Evolutionary conservation across 2,329 filamentous ascomycete genomes (phyloP).

Genomic region (Berkeleyomyces rouxiae): DNA sequence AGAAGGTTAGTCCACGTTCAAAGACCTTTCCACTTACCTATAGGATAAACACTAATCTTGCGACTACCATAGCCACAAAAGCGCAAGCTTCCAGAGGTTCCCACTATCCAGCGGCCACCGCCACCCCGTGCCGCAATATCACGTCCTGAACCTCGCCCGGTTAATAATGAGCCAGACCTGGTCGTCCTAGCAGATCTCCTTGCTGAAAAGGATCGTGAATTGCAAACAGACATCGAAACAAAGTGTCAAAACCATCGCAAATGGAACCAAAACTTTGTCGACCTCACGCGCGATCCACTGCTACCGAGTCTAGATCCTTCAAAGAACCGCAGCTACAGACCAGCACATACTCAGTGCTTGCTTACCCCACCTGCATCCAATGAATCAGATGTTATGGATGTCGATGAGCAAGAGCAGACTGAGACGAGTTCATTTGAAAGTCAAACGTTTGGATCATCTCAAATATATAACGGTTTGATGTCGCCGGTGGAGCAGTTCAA

Average conservation of each 20-base stretch:
- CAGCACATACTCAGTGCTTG: constrained; percentile 54
- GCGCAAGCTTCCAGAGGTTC: constrained; percentile 42
- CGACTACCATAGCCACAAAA: constrained; percentile 45
- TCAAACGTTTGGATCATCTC: neutral
- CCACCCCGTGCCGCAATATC: constrained; percentile 47
- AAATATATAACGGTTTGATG: constrained; percentile 13
- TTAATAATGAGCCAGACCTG: constrained; percentile 55
- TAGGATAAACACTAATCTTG: constrained; percentile 22
- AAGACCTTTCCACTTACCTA: constrained; percentile 8
- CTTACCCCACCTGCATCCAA: constrained; percentile 47
- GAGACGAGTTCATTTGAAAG: neutral
- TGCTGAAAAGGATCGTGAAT: constrained; percentile 65
- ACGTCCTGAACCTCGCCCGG: neutral
- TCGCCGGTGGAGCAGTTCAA: constrained; percentile 30
- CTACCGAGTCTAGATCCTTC: constrained; percentile 54
- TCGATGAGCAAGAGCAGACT: constrained; percentile 28
- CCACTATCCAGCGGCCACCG: constrained; percentile 43
- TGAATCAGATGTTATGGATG: constrained; percentile 38
- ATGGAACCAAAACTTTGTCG: constrained; percentile 83
- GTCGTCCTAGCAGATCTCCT: constrained; percentile 59
- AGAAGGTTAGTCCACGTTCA: constrained; percentile 48
- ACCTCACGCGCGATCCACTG: constrained; percentile 72
- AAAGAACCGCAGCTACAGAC: constrained; percentile 48
- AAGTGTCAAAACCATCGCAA: constrained; percentile 77
- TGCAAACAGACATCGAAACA: constrained; percentile 66